Conservation (phyloP, 2,329 filamentous ascomycete genomes). For the Xylariales sp. region DNA sequence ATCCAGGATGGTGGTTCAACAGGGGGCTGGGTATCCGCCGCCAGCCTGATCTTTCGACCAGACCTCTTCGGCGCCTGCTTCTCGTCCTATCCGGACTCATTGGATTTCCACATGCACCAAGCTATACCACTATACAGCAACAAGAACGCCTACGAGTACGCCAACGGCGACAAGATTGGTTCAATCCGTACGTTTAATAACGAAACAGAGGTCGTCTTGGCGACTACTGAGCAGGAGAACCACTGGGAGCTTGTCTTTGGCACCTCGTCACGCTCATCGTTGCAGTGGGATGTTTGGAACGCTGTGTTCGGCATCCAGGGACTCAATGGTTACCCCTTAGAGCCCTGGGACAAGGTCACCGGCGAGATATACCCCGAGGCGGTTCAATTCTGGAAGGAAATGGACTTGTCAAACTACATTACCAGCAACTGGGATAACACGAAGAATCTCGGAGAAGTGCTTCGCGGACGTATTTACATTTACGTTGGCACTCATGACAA, state of each 20-base stretch:
- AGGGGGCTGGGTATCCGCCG: constrained; percentile 41
- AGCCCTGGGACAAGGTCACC: constrained; percentile 45
- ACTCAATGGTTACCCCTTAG: constrained; percentile 40
- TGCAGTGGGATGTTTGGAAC: constrained; percentile 45
- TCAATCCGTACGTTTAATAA: constrained; percentile 37
- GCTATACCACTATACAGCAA: constrained; percentile 41
- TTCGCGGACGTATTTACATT: constrained; percentile 38
- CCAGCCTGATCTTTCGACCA: constrained; percentile 40
- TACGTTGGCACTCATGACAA: constrained; percentile 42
- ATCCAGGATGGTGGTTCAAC: constrained; percentile 43
- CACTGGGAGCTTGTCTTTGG: constrained; percentile 44
- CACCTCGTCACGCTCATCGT: constrained; percentile 39
- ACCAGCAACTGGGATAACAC: constrained; percentile 35
- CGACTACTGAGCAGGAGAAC: constrained; percentile 40
- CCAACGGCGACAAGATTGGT: constrained; percentile 31
- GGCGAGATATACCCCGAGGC: constrained; percentile 41
- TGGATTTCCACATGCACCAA: constrained; percentile 41
- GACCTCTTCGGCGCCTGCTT: constrained; percentile 45
- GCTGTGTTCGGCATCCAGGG: constrained; percentile 42
- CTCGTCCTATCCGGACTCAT: constrained; percentile 42
- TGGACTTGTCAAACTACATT: constrained; percentile 40
- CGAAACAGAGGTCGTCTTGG: constrained; percentile 29
- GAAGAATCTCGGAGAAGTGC: constrained; percentile 37
- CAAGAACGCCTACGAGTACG: constrained; percentile 38
- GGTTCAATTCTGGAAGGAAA: constrained; percentile 39